A percentile compares a stretch with the other conserved stretches of the same genome.
Conservation (phyloP, 2,329 filamentous ascomycete genomes). For the Alternaria alternata region DNA sequence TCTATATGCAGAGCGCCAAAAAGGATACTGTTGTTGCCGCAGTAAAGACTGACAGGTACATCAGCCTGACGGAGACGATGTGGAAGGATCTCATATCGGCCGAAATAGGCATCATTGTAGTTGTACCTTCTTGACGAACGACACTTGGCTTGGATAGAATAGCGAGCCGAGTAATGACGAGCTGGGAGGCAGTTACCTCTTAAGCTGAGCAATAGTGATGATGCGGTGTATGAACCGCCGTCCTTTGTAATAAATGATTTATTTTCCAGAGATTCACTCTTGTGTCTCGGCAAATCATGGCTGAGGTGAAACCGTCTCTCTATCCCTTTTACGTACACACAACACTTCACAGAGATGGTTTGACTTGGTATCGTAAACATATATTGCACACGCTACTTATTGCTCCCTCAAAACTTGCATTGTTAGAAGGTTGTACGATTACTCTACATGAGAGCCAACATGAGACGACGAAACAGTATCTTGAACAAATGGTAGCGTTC, state of each 20-base stretch:
- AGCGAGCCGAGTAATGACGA: constrained; percentile 5
- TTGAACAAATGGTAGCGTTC: background rate
- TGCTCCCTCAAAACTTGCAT: background rate
- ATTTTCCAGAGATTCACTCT: background rate
- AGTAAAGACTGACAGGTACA: background rate
- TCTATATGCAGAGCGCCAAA: background rate
- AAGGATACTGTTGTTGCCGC: background rate
- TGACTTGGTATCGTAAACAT: background rate
- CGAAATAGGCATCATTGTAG: constrained; percentile 7
- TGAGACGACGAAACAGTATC: background rate
- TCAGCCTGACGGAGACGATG: background rate
- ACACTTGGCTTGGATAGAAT: constrained; percentile 8
- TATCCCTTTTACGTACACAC: background rate
- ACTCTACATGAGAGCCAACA: background rate
- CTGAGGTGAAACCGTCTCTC: background rate
- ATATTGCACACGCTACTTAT: background rate
- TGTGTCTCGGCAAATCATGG: background rate
- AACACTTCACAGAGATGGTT: background rate
- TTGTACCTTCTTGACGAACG: constrained; percentile 14
- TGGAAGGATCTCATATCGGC: background rate
- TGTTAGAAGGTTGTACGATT: background rate
- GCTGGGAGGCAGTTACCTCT: background rate
- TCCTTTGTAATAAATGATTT: background rate
- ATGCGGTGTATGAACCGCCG: background rate
- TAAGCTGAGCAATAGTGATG: background rate